Base-by-base conservation (phyloP, 2,329 filamentous ascomycete genomes). In the Apiospora koreana region DNA sequence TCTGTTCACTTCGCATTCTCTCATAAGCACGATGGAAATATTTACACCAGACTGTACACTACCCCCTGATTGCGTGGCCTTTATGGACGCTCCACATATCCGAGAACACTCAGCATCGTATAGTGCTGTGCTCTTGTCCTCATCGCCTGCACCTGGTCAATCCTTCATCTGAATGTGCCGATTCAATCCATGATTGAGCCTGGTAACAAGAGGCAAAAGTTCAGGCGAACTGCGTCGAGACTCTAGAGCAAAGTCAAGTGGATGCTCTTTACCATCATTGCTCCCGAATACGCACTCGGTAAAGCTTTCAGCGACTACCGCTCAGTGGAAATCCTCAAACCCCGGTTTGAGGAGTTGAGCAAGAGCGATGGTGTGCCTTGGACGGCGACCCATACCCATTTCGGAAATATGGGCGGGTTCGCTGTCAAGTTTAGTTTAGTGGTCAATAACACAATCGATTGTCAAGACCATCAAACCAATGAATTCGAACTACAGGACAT, bases 151-250 rank as follows among this genome's bases (percentile, higher is more conserved):
- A 73, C 72, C 3, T 76, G 74, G 72, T 72, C 72, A 3, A 54
- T 73, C 67, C 66, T 73, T 3, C 75, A 76, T 64, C 71, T 71
- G 43, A 74, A 73, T 48, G 69, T 76, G 0, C 75, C 75, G 7
- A 50, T 85, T 6, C 83, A 86, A 68, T 84, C 85, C 38, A 81
- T 82, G 2, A 73, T 85, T 10, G 77, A 81, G 8, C 68, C 14
- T 9, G 54, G 64, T 16, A 67, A 71, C n/a, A 21, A 38, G 31
- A 6, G 3, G 18, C 58, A 64, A 2, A 64, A 35, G 16, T 23
- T 23, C 21, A 21, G 28, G 58, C 31, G 58, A 14, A 8, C 25
- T 45, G 18, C 62, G 35, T 21, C 65, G n/a, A 5, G 58, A 23
- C 16, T 50, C 6, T 35, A 25, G 10, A 54, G 31, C 35, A 74